Conservation (phyloP, 1,284 basidiomycete genomes). For the Trichosporon asahii region DNA sequence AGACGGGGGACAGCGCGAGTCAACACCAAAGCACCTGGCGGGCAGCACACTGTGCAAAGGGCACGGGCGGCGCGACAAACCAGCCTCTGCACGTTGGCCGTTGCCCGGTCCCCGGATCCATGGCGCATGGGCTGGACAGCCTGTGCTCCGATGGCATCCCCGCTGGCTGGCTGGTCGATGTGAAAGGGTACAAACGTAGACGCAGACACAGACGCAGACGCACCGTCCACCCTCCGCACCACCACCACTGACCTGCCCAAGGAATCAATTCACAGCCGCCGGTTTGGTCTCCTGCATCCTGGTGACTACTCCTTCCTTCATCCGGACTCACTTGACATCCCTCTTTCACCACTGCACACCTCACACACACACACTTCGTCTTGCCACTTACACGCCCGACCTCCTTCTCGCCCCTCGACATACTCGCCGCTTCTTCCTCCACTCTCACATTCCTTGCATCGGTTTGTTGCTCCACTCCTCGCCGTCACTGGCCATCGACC, state of each 20-base stretch:
- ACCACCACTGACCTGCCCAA: background rate
- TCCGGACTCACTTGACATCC: background rate
- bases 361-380: background rate
- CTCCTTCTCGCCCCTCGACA: background rate
- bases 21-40: background rate
- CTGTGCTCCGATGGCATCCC: background rate
- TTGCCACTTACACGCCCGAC: background rate
- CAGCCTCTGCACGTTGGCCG: background rate
- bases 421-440: background rate
- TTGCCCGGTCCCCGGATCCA: background rate
- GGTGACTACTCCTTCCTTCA: background rate
- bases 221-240: background rate
- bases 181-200: background rate
- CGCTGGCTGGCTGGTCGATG: background rate
- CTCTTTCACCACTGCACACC: background rate
- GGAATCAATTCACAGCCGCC: conserved; percentile 9
- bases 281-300: background rate
- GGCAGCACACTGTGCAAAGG: background rate
- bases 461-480: background rate
- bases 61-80: background rate
- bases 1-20: background rate
- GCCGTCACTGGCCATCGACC: background rate
- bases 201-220: background rate
- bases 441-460: background rate
- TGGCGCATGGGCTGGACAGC: background rate